Percentiles rank a stretch among this genome's conserved stretches.
Evolutionary conservation across 192 early-diverging fungal genomes (phyloP).

Genomic region (Allomyces macrogynus): DNA sequence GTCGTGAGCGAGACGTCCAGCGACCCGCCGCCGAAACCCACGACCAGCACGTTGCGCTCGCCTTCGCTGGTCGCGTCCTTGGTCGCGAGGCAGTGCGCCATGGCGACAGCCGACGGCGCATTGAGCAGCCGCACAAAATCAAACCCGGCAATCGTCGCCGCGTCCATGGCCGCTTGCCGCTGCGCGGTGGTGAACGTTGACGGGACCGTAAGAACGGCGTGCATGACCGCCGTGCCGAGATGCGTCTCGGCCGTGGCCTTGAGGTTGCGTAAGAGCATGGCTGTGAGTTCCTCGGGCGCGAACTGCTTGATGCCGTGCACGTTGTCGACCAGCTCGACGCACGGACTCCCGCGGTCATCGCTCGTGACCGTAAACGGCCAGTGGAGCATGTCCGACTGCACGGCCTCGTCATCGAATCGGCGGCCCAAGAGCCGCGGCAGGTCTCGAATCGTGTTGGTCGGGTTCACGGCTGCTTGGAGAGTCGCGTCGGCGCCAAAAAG

Average conservation of each 20-base stretch:
- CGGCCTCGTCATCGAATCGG: constrained; percentile 72
- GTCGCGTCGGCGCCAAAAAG: constrained; percentile 97
- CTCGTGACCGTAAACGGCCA: constrained; percentile 90
- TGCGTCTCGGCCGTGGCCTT: constrained; percentile 86
- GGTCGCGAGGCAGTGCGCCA: constrained; percentile 87
- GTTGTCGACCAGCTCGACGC: constrained; percentile 73
- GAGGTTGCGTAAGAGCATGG: constrained; percentile 96
- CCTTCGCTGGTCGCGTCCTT: constrained; percentile 53
- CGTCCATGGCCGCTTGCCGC: constrained; percentile 99
- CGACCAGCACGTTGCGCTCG: constrained; percentile 86
- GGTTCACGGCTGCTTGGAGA: constrained; percentile 97
- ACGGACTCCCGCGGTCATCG: constrained; percentile 50
- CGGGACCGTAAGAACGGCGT: constrained; percentile 94
- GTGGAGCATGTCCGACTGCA: constrained; percentile 98
- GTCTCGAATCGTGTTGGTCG: constrained; percentile 93
- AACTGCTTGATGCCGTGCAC: constrained; percentile 92
- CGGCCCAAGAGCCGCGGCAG: constrained; percentile 97
- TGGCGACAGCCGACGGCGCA: constrained; percentile 97
- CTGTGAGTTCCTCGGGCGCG: constrained; percentile 90
- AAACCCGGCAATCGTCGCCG: constrained; percentile 84
- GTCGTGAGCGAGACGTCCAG: constrained; percentile 94
- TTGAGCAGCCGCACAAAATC: constrained; percentile 99
- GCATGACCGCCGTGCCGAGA: constrained; percentile 55
- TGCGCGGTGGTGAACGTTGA: constrained; percentile 98
- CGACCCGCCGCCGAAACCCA: constrained; percentile 94